A percentile compares a stretch with the other conserved stretches of the same genome.
These are phyloP conservation scores for Mycena floridula DNA, from an alignment of 768 basidiomycete species.

Conservation along the genomic window DNA sequence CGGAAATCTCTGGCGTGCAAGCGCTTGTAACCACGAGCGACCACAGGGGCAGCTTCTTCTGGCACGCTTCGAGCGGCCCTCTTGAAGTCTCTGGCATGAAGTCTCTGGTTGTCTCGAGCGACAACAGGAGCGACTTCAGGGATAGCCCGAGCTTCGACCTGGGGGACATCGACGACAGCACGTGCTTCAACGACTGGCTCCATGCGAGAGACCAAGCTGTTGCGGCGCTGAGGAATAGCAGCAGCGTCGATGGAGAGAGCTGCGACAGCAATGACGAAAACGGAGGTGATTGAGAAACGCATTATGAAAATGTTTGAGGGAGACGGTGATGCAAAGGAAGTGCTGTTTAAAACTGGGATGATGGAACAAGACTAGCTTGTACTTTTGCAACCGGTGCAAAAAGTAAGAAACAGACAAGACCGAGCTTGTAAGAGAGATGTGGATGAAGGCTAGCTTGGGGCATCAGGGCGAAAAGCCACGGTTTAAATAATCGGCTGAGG, in stretches of 20 bases:
- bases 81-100: no score
- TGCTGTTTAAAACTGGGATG: no score
- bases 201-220: conserved; percentile 12
- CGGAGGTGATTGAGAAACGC: conserved; percentile 20
- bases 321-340: conserved; percentile 7
- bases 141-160: neutral
- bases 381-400: conserved; percentile 2
- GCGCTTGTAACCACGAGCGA: neutral
- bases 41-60: neutral
- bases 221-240: conserved; percentile 16
- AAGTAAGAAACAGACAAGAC: conserved; percentile 21
- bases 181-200: conserved; percentile 6
- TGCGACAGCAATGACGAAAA: conserved; percentile 17
- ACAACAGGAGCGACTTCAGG: conserved; percentile 1
- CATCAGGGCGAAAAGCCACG: neutral
- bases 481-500: neutral
- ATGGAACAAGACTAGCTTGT: conserved; percentile 12
- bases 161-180: neutral
- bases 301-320: conserved; percentile 20
- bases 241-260: conserved; percentile 17
- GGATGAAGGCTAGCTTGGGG: conserved; percentile 30
- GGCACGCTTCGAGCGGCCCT: neutral
- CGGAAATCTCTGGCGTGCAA: conserved; percentile 8
- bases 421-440: conserved; percentile 22
- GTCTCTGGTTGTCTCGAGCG: no score